Evolutionary conservation across 768 basidiomycete genomes (phyloP).

Genomic region (Leccinum boreale): DNA sequence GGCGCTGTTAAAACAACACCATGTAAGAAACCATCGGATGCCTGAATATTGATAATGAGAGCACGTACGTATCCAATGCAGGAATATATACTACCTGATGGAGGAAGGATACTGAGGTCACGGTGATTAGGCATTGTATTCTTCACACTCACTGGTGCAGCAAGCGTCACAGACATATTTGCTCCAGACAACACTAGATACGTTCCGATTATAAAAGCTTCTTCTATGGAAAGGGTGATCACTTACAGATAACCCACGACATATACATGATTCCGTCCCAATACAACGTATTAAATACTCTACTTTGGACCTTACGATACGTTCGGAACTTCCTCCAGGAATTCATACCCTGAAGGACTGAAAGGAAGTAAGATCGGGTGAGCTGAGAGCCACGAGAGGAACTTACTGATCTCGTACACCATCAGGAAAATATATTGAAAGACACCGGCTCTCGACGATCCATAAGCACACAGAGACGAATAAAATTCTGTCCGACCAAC

Average conservation of each 20-base stretch:
- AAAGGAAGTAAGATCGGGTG: background rate
- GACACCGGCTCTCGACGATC: slow-evolving; percentile 13
- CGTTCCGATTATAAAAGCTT: background rate
- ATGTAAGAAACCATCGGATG: slow-evolving; percentile 2
- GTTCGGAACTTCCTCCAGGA: slow-evolving; percentile 22
- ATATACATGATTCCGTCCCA: slow-evolving; percentile 29
- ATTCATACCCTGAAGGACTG: slow-evolving; percentile 26
- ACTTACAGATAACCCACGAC: slow-evolving; percentile 20
- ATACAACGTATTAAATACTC: slow-evolving; percentile 20
- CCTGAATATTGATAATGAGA: background rate
- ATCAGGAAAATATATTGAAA: slow-evolving; percentile 16
- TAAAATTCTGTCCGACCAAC: slow-evolving; percentile 12
- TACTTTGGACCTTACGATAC: slow-evolving; percentile 19
- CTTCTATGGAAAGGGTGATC: background rate
- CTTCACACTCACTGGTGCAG: slow-evolving; percentile 19
- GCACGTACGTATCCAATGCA: slow-evolving; percentile 22
- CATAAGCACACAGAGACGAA: slow-evolving; percentile 15
- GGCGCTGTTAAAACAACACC: slow-evolving; percentile 13
- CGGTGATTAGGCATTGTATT: background rate
- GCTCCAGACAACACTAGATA: slow-evolving; percentile 10
- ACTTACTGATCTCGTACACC: slow-evolving; percentile 22
- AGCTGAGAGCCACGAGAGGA: background rate
- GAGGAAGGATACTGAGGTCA: background rate
- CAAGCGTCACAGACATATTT: slow-evolving; percentile 14
- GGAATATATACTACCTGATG: slow-evolving; percentile 15